phyloP scores from a whole-genome alignment of 2,329 filamentous ascomycete species.

The Metarhizium album region DNA sequence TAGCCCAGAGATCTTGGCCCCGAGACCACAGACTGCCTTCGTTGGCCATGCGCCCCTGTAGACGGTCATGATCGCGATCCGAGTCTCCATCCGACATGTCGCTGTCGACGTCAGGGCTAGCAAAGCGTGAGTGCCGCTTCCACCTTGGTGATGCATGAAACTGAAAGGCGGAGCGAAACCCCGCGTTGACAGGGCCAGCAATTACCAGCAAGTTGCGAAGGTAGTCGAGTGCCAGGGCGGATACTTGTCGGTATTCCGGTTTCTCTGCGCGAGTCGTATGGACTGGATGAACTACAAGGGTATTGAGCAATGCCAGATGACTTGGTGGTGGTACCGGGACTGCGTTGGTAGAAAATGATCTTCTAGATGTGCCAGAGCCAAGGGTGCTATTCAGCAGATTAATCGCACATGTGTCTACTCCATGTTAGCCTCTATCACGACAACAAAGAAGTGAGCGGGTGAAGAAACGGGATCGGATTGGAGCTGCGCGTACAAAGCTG shows the following conservation, averaged over 20 bases:
- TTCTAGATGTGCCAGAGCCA: conserved; percentile 35
- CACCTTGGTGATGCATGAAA: conserved; percentile 37
- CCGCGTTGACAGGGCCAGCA: conserved; percentile 59
- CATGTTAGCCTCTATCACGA: not conserved
- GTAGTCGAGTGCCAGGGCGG: conserved; percentile 58
- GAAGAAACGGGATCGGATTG: not conserved
- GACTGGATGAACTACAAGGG: conserved; percentile 69
- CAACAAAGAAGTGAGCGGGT: not conserved
- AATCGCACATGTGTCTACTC: conserved; percentile 35
- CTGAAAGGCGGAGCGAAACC: conserved; percentile 59
- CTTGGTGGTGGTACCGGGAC: conserved; percentile 57
- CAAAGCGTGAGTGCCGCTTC: conserved; percentile 22
- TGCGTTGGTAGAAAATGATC: conserved; percentile 22
- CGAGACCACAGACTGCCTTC: conserved; percentile 58
- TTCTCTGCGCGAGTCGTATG: conserved; percentile 64
- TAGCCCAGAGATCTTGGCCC: conserved; percentile 82
- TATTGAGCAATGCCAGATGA: conserved; percentile 67
- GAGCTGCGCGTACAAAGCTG: conserved; percentile 44
- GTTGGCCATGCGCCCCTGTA: conserved; percentile 51
- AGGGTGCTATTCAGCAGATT: conserved; percentile 54
- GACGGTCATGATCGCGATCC: conserved; percentile 36
- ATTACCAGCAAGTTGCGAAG: conserved; percentile 55
- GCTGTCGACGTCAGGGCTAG: conserved; percentile 30
- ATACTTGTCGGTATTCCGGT: conserved; percentile 48
- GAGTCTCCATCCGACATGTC: conserved; percentile 30